Conservation (phyloP, 2,329 filamentous ascomycete species). For the Fusarium tricinctum region DNA sequence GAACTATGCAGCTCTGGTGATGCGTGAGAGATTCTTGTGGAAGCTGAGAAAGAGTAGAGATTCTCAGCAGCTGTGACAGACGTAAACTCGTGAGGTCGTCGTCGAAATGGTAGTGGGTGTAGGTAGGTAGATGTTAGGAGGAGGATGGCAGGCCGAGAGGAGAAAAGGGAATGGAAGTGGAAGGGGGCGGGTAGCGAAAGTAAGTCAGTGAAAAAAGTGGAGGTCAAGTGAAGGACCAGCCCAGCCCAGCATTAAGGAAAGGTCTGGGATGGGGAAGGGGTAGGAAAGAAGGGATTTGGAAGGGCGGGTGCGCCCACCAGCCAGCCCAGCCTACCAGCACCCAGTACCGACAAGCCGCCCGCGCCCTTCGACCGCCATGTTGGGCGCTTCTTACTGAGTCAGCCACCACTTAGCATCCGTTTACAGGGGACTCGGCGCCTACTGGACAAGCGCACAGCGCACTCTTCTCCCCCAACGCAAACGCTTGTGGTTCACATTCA, state of each 20-base stretch:
- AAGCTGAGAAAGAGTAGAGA: slow-evolving; percentile 13
- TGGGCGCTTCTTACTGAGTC: slow-evolving; percentile 8
- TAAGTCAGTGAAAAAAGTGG: slow-evolving; percentile 43
- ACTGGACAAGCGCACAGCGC: slow-evolving; percentile 22
- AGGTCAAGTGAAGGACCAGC: slow-evolving; percentile 16
- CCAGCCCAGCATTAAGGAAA: slow-evolving; percentile 15
- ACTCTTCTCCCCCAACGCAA: slow-evolving; percentile 1
- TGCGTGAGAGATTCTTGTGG: slow-evolving; percentile 10
- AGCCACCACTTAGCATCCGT: slow-evolving; percentile 20
- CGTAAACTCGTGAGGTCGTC: slow-evolving; percentile 34
- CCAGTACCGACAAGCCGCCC: slow-evolving; percentile 5
- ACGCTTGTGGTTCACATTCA: too few species aligned
- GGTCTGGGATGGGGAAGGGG: slow-evolving; percentile 25
- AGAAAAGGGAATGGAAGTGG: slow-evolving; percentile 33
- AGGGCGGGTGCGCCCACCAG: slow-evolving; percentile 9
- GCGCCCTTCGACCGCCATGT: slow-evolving; percentile 9
- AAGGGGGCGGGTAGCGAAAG: slow-evolving; percentile 40
- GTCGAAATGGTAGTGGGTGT: slow-evolving; percentile 37
- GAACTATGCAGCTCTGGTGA: slow-evolving; percentile 10
- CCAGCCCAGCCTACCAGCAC: neutral
- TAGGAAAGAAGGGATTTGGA: slow-evolving; percentile 13
- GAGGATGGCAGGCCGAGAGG: slow-evolving; percentile 38
- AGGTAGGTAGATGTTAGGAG: slow-evolving; percentile 35
- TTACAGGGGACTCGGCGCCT: slow-evolving; percentile 26
- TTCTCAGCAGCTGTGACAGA: slow-evolving; percentile 33